Evolutionary conservation across 2,329 filamentous ascomycete genomes (phyloP).

Genomic region (Dendryphion nanum): DNA sequence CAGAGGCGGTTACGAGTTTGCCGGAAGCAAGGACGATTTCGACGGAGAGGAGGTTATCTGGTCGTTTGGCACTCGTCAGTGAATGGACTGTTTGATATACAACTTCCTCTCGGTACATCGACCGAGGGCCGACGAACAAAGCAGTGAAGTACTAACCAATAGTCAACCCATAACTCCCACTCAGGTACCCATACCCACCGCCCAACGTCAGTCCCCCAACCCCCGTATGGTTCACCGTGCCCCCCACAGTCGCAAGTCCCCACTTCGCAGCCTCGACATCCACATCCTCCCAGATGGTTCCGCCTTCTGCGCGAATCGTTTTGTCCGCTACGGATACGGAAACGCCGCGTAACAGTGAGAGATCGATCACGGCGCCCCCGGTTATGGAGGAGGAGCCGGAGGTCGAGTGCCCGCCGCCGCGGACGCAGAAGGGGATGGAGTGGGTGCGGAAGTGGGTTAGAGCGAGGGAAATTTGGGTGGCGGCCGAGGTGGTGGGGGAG

Average conservation of each 20-base stretch:
- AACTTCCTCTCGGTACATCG: too few relatives aligned
- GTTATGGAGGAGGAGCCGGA: conserved; percentile 50
- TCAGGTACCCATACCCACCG: conserved; percentile 60
- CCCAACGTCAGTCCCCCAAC: conserved; percentile 57
- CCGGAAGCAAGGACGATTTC: conserved; percentile 37
- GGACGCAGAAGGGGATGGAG: conserved; percentile 54
- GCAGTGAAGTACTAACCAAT: conserved; percentile 50
- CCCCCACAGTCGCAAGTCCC: conserved; percentile 59
- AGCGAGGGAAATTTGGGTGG: too few relatives aligned
- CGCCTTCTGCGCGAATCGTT: conserved; percentile 52
- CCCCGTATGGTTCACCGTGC: conserved; percentile 62
- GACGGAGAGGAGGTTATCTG: conserved; percentile 39
- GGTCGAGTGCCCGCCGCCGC: conserved; percentile 58
- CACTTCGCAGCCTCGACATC: conserved; percentile 52
- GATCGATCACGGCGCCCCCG: conserved; percentile 57
- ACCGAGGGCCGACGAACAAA: too few relatives aligned
- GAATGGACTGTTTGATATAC: too few relatives aligned
- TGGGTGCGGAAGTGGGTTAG: too few relatives aligned
- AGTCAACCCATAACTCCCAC: conserved; percentile 53
- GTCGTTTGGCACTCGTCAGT: too few relatives aligned
- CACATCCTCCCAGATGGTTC: conserved; percentile 55
- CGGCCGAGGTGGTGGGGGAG: too few relatives aligned
- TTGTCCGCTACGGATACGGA: conserved; percentile 46
- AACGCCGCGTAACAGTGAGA: conserved; percentile 52
- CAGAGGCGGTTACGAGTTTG: conserved; percentile 31